Percentiles rank a stretch among this genome's conserved stretches.
phyloP scores from a whole-genome alignment of 805 yeast genomes.

The Saccharomycopsis fermentans region DNA sequence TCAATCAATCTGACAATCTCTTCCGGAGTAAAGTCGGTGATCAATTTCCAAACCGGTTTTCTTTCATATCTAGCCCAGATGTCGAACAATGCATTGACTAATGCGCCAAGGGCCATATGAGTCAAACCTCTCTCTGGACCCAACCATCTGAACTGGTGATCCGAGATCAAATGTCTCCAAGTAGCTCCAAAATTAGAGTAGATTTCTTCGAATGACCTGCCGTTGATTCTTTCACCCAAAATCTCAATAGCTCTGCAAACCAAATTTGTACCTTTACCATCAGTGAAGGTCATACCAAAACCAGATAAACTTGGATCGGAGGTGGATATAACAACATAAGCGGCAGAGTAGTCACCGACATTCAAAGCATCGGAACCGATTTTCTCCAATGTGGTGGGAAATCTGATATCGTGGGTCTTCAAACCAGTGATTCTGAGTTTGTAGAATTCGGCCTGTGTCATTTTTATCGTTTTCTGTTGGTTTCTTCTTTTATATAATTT shows the following conservation, averaged over 20 bases:
- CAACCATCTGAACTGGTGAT: conserved; percentile 34
- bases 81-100: conserved; percentile 35
- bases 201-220: conserved; percentile 26
- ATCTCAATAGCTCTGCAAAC: conserved; percentile 29
- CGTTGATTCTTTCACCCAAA: conserved; percentile 29
- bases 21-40: conserved; percentile 34
- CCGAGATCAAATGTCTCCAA: conserved; percentile 32
- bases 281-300: conserved; percentile 35
- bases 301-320: conserved; percentile 25
- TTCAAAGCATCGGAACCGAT: conserved; percentile 37
- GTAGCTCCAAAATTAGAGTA: conserved; percentile 31
- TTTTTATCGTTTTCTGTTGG: not conserved
- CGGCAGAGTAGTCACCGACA: conserved; percentile 33
- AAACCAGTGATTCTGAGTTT: conserved; percentile 23
- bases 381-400: conserved; percentile 32
- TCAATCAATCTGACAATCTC: conserved; percentile 32
- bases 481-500: not conserved
- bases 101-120: conserved; percentile 33
- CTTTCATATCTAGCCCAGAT: conserved; percentile 31
- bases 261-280: conserved; percentile 31
- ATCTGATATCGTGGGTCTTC: conserved; percentile 27
- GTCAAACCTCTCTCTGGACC: conserved; percentile 37
- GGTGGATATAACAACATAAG: conserved; percentile 28
- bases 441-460: not conserved
- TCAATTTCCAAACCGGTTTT: conserved; percentile 34